Conservation (phyloP, 805 yeast species). For the Jamesozyma piceae region DNA sequence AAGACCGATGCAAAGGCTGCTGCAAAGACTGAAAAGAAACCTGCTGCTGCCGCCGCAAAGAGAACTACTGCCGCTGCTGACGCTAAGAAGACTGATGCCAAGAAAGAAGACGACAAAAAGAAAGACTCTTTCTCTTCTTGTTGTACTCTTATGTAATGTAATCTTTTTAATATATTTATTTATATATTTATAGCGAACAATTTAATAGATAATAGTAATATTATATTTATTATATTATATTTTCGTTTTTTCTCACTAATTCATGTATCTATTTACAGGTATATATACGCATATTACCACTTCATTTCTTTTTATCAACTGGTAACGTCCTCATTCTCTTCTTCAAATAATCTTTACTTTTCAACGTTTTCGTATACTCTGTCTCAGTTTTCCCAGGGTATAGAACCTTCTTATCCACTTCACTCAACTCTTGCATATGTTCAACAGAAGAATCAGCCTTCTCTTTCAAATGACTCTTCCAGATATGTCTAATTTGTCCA, state of each 20-base stretch:
- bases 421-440: slow-evolving; percentile 31
- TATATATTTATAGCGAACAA: background rate
- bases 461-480: slow-evolving; percentile 40
- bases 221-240: background rate
- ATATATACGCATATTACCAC: background rate
- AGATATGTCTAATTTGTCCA: slow-evolving; percentile 62
- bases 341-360: slow-evolving; percentile 45
- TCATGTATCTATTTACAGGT: background rate
- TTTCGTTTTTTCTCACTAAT: too few relatives aligned
- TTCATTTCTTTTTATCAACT: slow-evolving; percentile 32
- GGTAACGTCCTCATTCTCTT: slow-evolving; percentile 49
- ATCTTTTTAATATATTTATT: too few relatives aligned
- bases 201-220: background rate
- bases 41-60: slow-evolving; percentile 11
- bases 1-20: background rate
- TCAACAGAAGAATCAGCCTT: slow-evolving; percentile 7
- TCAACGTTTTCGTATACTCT: slow-evolving; percentile 36
- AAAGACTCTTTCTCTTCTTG: slow-evolving; percentile 18
- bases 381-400: slow-evolving; percentile 65
- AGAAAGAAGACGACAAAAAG: slow-evolving; percentile 17
- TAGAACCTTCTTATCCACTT: slow-evolving; percentile 51
- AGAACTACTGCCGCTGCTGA: slow-evolving; percentile 10
- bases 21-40: slow-evolving; percentile 11
- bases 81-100: slow-evolving; percentile 11
- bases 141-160: slow-evolving; percentile 31